Base-by-base conservation (phyloP, 2,329 filamentous ascomycete species). In the Xylariaceae sp. region DNA sequence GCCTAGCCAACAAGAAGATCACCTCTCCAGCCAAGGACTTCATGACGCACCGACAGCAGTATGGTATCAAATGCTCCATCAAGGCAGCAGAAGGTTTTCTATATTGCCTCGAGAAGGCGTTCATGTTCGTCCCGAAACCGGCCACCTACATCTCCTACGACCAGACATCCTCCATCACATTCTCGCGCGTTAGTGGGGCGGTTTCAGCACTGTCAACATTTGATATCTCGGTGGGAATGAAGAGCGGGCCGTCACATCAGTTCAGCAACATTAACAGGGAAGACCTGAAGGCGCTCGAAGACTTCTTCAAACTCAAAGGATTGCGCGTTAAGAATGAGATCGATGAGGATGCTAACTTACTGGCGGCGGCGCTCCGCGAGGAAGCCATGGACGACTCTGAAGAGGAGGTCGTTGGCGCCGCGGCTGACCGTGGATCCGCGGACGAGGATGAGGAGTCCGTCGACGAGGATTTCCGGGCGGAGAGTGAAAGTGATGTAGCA, bases 201-300 rank as follows among this genome's bases (percentile, higher is more conserved):
- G 87, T 97, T 57, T 96, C 93, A 45, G 91, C 94, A 43, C 89
- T 93, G 62, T 90, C 94, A 53, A 99, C 94, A 2, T 99, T 99
- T 69, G 94, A 99, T 72, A 97, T 99, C 64, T 94, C 92, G 0
- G 90, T 99, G 53, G 87, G 87, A 50, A 83, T 97, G 78, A 97
- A 97, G 81, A 85, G 89, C n/a, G 81, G 84, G 46, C 89, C 89
- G 52, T 92, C 96, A 67, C 91, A 92, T 65, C 92, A 97, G 68
- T 99, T 99, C 78, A 96, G 92, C 76, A 99, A 99, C 79, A 99
- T 99, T 73, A 99, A 97, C 72, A 89, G 93, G 64, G 94, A 99
- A 77, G 94, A 99, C 71, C 91, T 97, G 73, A 90, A 94, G 75
- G 90, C 91, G 6, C 83, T 99, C n/a, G 94, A 99, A 73, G 87